phyloP scores from a whole-genome alignment of 2,329 filamentous ascomycete genomes.

The Penicillium verrucosum region DNA sequence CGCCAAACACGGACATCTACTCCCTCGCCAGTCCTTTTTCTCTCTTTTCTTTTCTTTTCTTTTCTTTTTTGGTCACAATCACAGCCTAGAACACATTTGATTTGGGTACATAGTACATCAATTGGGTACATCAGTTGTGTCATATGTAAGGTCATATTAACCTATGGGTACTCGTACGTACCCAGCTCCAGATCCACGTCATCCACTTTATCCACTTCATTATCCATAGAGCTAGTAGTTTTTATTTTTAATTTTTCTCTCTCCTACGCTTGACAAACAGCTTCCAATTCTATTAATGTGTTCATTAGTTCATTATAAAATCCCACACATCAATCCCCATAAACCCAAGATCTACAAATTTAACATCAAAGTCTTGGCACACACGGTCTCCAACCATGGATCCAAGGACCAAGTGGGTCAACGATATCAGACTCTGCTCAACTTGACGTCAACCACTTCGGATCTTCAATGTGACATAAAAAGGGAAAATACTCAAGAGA shows the following conservation, averaged over 20 bases:
- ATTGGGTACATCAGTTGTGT: neutral
- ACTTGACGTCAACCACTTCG: constrained; percentile 14
- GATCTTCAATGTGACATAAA: neutral
- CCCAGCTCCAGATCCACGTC: neutral
- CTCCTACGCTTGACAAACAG: neutral
- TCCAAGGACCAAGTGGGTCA: neutral
- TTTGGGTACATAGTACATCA: too few species aligned
- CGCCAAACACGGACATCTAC: constrained; percentile 5
- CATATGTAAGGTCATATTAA: neutral
- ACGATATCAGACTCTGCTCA: constrained; percentile 10
- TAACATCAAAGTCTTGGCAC: constrained; percentile 15
- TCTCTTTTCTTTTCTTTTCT: too few species aligned
- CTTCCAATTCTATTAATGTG: neutral
- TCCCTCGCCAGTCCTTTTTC: neutral
- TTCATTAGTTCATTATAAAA: too few species aligned
- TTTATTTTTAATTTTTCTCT: neutral
- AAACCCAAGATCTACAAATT: constrained; percentile 12
- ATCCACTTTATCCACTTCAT: neutral
- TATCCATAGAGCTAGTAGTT: constrained; percentile 9
- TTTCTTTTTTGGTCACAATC: neutral
- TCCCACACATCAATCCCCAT: too few species aligned
- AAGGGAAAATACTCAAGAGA: neutral
- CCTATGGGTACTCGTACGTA: neutral
- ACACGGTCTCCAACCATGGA: constrained; percentile 8
- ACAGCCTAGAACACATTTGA: neutral